Evolutionary conservation across 1,139 yeast genomes (phyloP).

Genomic region (Spathaspora sp.): DNA sequence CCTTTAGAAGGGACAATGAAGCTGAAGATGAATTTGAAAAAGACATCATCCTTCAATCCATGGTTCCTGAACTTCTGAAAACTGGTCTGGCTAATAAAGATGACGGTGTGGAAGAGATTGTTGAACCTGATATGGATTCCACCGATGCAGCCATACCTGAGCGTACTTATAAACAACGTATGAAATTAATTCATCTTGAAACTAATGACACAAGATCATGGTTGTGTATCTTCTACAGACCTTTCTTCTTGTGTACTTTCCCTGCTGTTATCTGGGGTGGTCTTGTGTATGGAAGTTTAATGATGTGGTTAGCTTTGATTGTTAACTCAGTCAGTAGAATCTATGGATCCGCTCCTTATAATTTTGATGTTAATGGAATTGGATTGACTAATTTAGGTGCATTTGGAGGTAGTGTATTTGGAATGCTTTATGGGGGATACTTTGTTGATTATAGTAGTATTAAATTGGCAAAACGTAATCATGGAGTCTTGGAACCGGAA

Average conservation of each 20-base stretch:
- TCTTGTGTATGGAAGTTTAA: slow-evolving; percentile 59
- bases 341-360: slow-evolving; percentile 35
- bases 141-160: slow-evolving; percentile 21
- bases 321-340: slow-evolving; percentile 46
- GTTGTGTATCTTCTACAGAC: slow-evolving; percentile 38
- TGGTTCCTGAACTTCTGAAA: slow-evolving; percentile 21
- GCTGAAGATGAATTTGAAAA: slow-evolving; percentile 16
- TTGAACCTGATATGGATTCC: slow-evolving; percentile 7
- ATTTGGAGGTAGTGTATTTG: slow-evolving; percentile 39
- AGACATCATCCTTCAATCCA: slow-evolving; percentile 24
- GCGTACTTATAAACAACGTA: slow-evolving; percentile 36
- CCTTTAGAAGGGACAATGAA: slow-evolving; percentile 25
- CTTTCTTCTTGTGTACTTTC: slow-evolving; percentile 45
- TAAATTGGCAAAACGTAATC: slow-evolving; percentile 32
- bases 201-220: slow-evolving; percentile 42
- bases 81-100: no score
- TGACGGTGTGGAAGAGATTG: no score
- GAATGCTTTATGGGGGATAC: slow-evolving; percentile 43
- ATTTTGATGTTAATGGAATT: slow-evolving; percentile 31
- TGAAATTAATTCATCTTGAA: slow-evolving; percentile 35
- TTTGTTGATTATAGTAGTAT: slow-evolving; percentile 43
- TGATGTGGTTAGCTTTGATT: slow-evolving; percentile 53
- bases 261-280: slow-evolving; percentile 68
- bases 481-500: slow-evolving; percentile 44
- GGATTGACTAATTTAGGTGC: slow-evolving; percentile 47